Base-by-base conservation (phyloP, 2,329 filamentous ascomycete species). In the Phialemoniopsis sp. region DNA sequence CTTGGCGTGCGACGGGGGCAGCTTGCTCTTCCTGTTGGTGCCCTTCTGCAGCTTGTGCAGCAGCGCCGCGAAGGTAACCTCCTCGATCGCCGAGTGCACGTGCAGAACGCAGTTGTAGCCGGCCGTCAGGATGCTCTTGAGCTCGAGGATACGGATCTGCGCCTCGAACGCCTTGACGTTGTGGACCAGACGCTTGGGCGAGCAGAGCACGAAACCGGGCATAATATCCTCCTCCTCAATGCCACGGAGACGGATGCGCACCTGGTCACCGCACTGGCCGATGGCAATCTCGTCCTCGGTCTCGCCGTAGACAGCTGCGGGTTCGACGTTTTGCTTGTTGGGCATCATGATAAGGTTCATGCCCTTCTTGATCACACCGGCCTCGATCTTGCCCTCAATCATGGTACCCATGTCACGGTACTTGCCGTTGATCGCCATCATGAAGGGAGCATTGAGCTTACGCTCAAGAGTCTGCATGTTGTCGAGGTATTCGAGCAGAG, bases 101-200 rank as follows among this genome's bases (percentile, higher is more conserved):
- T 98, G 93, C 51, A 98, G 73, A 31, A 98, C 94, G 58, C 93
- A 98, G 71, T 96, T 96, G 72, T 95, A 98, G 38, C 93, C 93
- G 15, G 91, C 89, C 8, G 86, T 87, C 30, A 98, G 75, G 57
- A 98, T 98, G 54, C 73, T 89, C 79, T 95, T 96, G 48, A 98
- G 73, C 49, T 98, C 93, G 37, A 98, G 73, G 48, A 98, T 89
- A 43, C 89, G 84, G 57, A 98, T 95, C 68, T 98, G 94, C 3
- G 93, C 94, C 68, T 98, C 94, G 53, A 98, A 98, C 36, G 83
- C 73, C 37, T 76, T 68, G 29, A 98, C 94, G 56, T 83, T 91
- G 70, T 98, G 89, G 16, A 97, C 93, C 26, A 93, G 79, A 51
- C 93, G 84, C 73, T 94, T 95, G 14, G 89, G 87, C 26, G 89